Percentiles rank a stretch among this genome's conserved stretches.
These are phyloP conservation scores for Trichoderma breve DNA, from an alignment of 2,329 filamentous ascomycete genomes.

Conservation along the genomic window DNA sequence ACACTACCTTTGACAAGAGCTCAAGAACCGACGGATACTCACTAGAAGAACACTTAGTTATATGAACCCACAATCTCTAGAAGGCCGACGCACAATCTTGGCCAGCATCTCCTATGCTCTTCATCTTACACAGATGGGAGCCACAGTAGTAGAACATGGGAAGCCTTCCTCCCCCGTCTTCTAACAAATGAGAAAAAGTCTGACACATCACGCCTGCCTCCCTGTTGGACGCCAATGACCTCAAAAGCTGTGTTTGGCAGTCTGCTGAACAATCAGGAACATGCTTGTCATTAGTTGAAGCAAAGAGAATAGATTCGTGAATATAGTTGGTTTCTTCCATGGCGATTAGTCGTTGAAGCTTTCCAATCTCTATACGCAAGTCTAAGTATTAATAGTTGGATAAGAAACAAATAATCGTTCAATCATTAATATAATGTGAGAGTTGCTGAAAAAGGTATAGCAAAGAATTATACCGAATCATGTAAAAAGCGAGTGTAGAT, in stretches of 20 bases:
- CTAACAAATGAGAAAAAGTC: constrained; percentile 29
- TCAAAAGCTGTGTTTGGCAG: constrained; percentile 37
- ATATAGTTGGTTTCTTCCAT: not conserved
- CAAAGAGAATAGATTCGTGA: constrained; percentile 23
- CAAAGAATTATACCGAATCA: not conserved
- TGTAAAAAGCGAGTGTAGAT: not conserved
- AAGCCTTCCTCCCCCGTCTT: constrained; percentile 33
- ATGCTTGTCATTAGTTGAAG: constrained; percentile 32
- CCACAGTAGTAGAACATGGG: constrained; percentile 54
- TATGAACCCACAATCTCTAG: not conserved
- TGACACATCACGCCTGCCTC: constrained; percentile 35
- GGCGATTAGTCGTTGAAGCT: not conserved
- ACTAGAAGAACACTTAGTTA: constrained; percentile 35
- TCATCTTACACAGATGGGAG: constrained; percentile 49
- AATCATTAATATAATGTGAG: not conserved
- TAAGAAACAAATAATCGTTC: not conserved
- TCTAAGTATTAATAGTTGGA: not conserved
- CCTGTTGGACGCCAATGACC: constrained; percentile 28
- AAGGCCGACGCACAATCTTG: constrained; percentile 44
- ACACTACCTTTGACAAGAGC: constrained; percentile 49
- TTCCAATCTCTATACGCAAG: not conserved
- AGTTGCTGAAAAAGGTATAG: not conserved
- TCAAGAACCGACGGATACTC: constrained; percentile 51
- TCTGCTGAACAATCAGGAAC: constrained; percentile 35
- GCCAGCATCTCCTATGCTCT: constrained; percentile 31